Evolutionary conservation across 306 rosid genomes (phyloP), one percentile per base, ranked within the genome.

Genomic region (Cucumis sativus): DNA sequence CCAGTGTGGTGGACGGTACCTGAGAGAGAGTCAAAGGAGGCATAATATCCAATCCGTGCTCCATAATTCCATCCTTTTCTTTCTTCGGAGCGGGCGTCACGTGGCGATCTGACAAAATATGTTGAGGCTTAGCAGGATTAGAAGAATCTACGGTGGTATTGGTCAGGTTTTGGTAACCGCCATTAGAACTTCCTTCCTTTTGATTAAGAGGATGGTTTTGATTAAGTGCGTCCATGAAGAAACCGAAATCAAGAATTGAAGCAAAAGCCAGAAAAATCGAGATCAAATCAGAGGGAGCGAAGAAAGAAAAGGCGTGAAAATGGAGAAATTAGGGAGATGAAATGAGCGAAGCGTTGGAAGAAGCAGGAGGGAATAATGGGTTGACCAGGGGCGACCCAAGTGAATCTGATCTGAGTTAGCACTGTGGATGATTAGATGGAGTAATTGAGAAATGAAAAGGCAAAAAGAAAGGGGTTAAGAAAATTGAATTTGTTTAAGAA

Each of bases 381-480:
- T 82, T 76, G 88, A 81, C 81, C 61, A 83, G 17, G 13, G 0
- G 2, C 49, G 13, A 33, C 10, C 13, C 16, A 37, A 67, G 35
- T 81, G 86, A 82, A 83, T 80, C 60, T 82, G 79, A 20, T 40
- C 74, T 67, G 6, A 67, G 73, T 51, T 83, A 21, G 60, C 45
- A 81, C 90, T 83, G 84, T 77, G 41, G 80, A 70, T 57, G 91
- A 85, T 86, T 88, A 82, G 76, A 83, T n/a, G 35, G 82, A 75
- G 40, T 74, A 70, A 84, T 79, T 25, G 43, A 72, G 61, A 72
- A 72, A 72, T 49, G 8, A 16, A 52, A 72, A 72, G 25, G 43
- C 14, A 8, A 28, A 72, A 51, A 23, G 25, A 28, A 8, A 16
- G 0, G 40, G 39, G 58, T 49, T 49, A 51, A 55, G n/a, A 45